Conservation (phyloP, 805 yeast species). For the Scheffersomyces stipitis region DNA sequence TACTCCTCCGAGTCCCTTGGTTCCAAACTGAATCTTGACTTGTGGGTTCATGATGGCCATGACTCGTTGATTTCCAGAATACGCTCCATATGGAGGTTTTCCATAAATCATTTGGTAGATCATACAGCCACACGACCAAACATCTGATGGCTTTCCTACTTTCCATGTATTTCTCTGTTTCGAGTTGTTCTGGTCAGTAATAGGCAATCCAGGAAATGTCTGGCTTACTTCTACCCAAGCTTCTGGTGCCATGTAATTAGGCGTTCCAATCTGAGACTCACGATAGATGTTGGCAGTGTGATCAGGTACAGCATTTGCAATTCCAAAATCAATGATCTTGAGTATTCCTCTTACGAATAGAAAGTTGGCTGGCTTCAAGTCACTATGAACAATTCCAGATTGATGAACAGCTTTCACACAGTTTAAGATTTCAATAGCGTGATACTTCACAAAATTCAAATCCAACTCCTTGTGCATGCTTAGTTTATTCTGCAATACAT, state of each 20-base stretch:
- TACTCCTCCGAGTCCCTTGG: slow-evolving; percentile 57
- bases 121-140: slow-evolving; percentile 98
- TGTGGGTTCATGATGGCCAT: slow-evolving; percentile 86
- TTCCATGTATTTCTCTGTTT: slow-evolving; percentile 49
- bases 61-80: slow-evolving; percentile 72
- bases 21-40: slow-evolving; percentile 66
- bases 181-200: slow-evolving; percentile 2
- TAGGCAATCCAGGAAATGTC: slow-evolving; percentile 22
- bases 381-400: slow-evolving; percentile 83
- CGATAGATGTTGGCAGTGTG: slow-evolving; percentile 88
- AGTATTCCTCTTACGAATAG: slow-evolving; percentile 78
- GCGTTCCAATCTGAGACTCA: slow-evolving; percentile 91
- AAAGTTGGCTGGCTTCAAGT: slow-evolving; percentile 67
- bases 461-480: slow-evolving; percentile 50
- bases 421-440: slow-evolving; percentile 71
- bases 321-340: slow-evolving; percentile 93
- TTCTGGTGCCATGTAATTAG: slow-evolving; percentile 98
- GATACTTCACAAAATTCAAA: slow-evolving; percentile 73
- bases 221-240: slow-evolving; percentile 66
- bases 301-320: slow-evolving; percentile 91
- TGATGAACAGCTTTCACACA: slow-evolving; percentile 89
- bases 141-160: slow-evolving; percentile 93
- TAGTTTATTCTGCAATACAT: slow-evolving; percentile 61
- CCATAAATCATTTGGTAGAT: slow-evolving; percentile 95
- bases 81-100: slow-evolving; percentile 82